Conservation (phyloP, 1,284 basidiomycete genomes). For the Sanghuangporus sanghuang region DNA sequence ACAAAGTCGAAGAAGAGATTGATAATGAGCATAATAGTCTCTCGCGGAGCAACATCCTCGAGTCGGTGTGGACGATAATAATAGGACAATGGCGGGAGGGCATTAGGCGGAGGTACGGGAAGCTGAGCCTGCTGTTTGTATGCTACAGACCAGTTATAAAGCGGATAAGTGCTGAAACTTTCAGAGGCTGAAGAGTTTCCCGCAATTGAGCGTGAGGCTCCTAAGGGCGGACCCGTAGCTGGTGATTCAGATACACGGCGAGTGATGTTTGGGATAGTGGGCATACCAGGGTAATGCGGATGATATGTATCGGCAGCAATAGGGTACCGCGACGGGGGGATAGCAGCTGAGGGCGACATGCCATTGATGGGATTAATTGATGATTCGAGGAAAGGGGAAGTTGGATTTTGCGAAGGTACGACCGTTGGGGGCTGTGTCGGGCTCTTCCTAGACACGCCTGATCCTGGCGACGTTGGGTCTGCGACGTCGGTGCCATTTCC, state of each 20-base stretch:
- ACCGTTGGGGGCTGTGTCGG: constrained; percentile 45
- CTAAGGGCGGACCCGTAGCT: constrained; percentile 3
- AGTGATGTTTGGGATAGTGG: constrained; percentile 30
- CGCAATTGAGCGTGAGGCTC: neutral
- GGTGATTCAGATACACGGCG: constrained; percentile 27
- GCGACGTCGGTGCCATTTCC: constrained; percentile 35
- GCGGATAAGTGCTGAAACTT: constrained; percentile 54
- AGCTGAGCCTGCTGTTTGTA: constrained; percentile 58
- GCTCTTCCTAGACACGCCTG: constrained; percentile 38
- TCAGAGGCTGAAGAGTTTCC: constrained; percentile 36
- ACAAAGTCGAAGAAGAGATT: constrained; percentile 86
- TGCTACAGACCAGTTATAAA: constrained; percentile 56
- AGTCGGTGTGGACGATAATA: constrained; percentile 65
- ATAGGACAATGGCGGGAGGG: constrained; percentile 63
- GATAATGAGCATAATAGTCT: constrained; percentile 74
- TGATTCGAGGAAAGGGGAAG: constrained; percentile 49
- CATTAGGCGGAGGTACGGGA: constrained; percentile 42
- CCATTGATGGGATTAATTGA: constrained; percentile 38
- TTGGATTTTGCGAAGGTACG: constrained; percentile 38
- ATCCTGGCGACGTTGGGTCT: constrained; percentile 40
- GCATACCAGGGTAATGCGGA: constrained; percentile 42
- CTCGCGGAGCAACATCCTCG: constrained; percentile 70
- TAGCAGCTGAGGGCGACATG: constrained; percentile 32
- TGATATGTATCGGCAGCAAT: constrained; percentile 65
- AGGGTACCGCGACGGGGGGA: constrained; percentile 65